These are phyloP conservation scores for Amanita rimosa DNA, from an alignment of 768 basidiomycete species.

Conservation along the genomic window DNA sequence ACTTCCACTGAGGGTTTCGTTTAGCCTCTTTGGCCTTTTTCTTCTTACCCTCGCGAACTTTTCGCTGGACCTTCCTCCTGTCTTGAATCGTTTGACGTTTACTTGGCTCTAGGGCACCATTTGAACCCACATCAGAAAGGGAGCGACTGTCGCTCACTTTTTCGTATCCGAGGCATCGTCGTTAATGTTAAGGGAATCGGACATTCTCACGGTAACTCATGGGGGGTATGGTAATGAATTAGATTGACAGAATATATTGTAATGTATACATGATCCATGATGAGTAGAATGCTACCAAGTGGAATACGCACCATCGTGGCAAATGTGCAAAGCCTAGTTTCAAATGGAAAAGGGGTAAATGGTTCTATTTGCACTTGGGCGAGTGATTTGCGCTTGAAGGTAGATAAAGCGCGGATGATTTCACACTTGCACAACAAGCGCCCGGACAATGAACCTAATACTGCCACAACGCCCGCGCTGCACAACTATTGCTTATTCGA, in stretches of 20 bases:
- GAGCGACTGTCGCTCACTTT: slow-evolving; percentile 33
- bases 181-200: background rate
- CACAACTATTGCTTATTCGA: slow-evolving; percentile 1
- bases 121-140: background rate
- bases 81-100: slow-evolving; percentile 68
- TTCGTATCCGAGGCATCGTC: slow-evolving; percentile 57
- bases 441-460: background rate
- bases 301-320: background rate
- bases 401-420: background rate
- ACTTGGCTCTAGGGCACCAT: slow-evolving; percentile 58
- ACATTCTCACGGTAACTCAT: background rate
- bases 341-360: no score
- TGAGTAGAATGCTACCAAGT: no score
- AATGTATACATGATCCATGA: no score
- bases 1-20: slow-evolving; percentile 81
- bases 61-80: slow-evolving; percentile 62
- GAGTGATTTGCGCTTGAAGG: background rate
- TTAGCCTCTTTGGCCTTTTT: slow-evolving; percentile 68
- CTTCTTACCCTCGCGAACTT: slow-evolving; percentile 64
- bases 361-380: background rate
- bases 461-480: background rate
- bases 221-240: no score
- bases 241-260: no score
- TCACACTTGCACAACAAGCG: slow-evolving; percentile 3
- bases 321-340: background rate